Conservation (phyloP, 305 asterid species). For the Petunia hybrid region DNA sequence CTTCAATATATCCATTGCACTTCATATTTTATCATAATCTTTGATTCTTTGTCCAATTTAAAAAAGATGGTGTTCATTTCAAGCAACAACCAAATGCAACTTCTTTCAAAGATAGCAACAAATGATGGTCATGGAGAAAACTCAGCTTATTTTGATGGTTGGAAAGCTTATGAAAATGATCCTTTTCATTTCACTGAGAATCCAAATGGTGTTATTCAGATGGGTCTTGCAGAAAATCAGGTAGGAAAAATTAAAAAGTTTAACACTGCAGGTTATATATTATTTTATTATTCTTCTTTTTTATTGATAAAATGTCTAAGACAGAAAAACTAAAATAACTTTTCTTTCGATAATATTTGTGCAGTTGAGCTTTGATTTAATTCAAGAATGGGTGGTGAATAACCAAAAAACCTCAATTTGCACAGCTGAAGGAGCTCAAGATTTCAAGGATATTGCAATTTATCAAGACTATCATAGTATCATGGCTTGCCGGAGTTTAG, state of each 20-base stretch:
- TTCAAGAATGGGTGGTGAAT: constrained; percentile 62
- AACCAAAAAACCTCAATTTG: constrained; percentile 78
- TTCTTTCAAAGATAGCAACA: constrained; percentile 45
- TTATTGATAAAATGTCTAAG: constrained; percentile 2
- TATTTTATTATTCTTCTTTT: not conserved
- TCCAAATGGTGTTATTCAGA: constrained; percentile 73
- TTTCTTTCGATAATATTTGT: not conserved
- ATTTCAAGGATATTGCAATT: constrained; percentile 67
- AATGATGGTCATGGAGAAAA: constrained; percentile 49
- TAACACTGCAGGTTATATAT: no score
- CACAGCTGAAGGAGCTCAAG: constrained; percentile 60
- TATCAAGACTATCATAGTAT: constrained; percentile 82
- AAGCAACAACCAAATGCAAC: not conserved
- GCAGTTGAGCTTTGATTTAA: constrained; percentile 73
- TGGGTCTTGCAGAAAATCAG: constrained; percentile 88
- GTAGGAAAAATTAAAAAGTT: constrained; percentile 38
- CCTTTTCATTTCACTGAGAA: constrained; percentile 60
- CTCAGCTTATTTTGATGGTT: constrained; percentile 48
- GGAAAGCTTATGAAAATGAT: constrained; percentile 48
- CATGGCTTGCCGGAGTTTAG: constrained; percentile 82
- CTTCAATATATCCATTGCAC: not conserved
- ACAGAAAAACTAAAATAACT: not conserved
- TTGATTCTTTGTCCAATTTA: not conserved
- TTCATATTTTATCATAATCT: not conserved
- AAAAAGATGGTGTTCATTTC: constrained; percentile 27